Evolutionary conservation across 140 eudicot genomes (phyloP), one percentile per base, ranked within the genome.

Genomic region (Cichorium intybus): DNA sequence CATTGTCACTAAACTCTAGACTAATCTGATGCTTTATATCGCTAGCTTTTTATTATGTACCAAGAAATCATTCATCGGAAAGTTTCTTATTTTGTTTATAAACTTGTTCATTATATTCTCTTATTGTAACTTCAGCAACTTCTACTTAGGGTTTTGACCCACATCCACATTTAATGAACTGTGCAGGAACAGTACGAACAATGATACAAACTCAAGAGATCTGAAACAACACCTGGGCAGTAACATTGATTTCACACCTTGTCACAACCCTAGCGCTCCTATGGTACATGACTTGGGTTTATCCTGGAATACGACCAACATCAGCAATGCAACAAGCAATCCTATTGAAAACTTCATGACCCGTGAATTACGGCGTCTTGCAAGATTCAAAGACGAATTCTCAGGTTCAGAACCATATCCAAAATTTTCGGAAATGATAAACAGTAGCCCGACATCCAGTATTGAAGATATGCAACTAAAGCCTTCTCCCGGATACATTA

Each of bases 241-340:
- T 23, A 73, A 73, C 24, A 46, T 45, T 6, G 54, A 43, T 59
- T 57, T 29, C 35, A 61, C 43, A 14, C 45, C 71, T 15, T 53
- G 65, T 63, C 71, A 72, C 59, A 33, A 57, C 51, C 12, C 62
- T 55, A 31, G 60, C 29, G n/a, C 53, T 37, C 9, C 82, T 55
- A 81, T 83, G 82, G 53, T 76, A 62, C 94, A 81, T 68, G 82
- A 77, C 24, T 33, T 84, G 84, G 80, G 73, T 11, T 77, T 79
- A 23, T 64, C 62, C n/a, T 68, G 74, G 72, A 52, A 57, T 73
- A 59, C 60, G 48, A 47, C 20, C 69, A 56, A 56, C 43, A 48
- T 52, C 41, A 74, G 24, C 62, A 66, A 72, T 51, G 77, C 52
- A 33, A 55, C 68, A 77, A 68, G 53, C 65, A 66, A 51, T 59